A percentile compares a stretch with the other conserved stretches of the same genome.
phyloP scores from a whole-genome alignment of 495 filamentous ascomycete species.

The Tuber borchii region DNA sequence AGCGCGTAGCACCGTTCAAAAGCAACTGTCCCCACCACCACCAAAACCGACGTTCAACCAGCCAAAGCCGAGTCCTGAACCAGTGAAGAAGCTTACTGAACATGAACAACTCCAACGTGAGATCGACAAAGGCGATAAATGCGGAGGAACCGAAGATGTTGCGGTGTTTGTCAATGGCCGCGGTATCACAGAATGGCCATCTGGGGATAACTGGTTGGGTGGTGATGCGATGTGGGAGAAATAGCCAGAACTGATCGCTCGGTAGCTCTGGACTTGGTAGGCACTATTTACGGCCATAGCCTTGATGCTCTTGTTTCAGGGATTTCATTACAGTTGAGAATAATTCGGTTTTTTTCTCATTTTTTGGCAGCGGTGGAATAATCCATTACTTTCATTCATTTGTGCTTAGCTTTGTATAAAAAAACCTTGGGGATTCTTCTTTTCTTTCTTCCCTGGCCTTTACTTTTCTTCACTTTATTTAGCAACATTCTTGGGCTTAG shows the following conservation, averaged over 20 bases:
- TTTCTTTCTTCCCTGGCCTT: background rate
- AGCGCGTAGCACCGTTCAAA: slow-evolving; percentile 40
- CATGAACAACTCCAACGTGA: slow-evolving; percentile 32
- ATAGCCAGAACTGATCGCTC: background rate
- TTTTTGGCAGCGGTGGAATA: background rate
- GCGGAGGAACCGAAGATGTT: slow-evolving; percentile 48
- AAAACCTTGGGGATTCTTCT: background rate
- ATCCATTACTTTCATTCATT: background rate
- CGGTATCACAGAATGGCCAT: slow-evolving; percentile 44
- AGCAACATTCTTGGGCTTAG: background rate
- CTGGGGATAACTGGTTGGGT: slow-evolving; percentile 30
- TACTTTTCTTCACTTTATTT: background rate
- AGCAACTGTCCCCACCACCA: slow-evolving; percentile 4
- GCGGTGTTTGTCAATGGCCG: slow-evolving; percentile 49
- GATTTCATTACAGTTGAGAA: background rate
- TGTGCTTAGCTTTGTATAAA: background rate
- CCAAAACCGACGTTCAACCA: slow-evolving; percentile 9
- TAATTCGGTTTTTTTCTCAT: slow-evolving; percentile 2
- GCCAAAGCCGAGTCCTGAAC: slow-evolving; percentile 15
- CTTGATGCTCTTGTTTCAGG: background rate
- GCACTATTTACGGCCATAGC: too few relatives aligned
- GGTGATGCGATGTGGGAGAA: slow-evolving; percentile 34
- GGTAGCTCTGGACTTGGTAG: background rate
- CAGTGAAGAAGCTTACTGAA: slow-evolving; percentile 16
- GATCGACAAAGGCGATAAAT: slow-evolving; percentile 33